Evolutionary conservation across 192 early-diverging fungal genomes (phyloP).

Genomic region (Spizellomyces punctatus): DNA sequence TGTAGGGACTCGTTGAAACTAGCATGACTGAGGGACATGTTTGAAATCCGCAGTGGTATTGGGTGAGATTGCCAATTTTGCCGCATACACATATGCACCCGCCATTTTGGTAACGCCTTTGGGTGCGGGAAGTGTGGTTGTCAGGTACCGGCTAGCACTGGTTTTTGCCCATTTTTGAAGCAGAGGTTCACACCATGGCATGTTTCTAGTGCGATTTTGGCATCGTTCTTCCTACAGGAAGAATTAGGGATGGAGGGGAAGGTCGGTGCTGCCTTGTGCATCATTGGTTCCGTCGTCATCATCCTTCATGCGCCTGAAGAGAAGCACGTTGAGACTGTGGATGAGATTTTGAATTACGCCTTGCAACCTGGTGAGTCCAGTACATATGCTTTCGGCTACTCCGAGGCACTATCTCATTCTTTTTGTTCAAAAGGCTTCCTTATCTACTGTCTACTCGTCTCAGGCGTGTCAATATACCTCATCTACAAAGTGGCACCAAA

Average conservation of each 20-base stretch:
- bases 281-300: constrained; percentile 87
- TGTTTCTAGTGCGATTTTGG: constrained; percentile 72
- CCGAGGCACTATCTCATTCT: background rate
- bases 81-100: constrained; percentile 94
- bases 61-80: constrained; percentile 94
- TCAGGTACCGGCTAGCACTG: constrained; percentile 57
- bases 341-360: constrained; percentile 80
- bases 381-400: background rate
- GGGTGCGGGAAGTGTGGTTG: constrained; percentile 87
- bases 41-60: constrained; percentile 68
- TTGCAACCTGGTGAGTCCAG: constrained; percentile 66
- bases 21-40: background rate
- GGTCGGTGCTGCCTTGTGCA: constrained; percentile 86
- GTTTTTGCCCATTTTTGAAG: background rate
- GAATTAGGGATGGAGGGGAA: constrained; percentile 78
- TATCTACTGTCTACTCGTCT: constrained; percentile 71
- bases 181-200: background rate
- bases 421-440: constrained; percentile 67
- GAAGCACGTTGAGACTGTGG: constrained; percentile 74
- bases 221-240: constrained; percentile 88
- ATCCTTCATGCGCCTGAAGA: constrained; percentile 84
- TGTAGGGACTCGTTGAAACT: background rate
- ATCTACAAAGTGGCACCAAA: constrained; percentile 80
- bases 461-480: constrained; percentile 68
- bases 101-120: constrained; percentile 95